Conservation (phyloP, 129 eudicot species). For the Kitagawia praeruptora region DNA sequence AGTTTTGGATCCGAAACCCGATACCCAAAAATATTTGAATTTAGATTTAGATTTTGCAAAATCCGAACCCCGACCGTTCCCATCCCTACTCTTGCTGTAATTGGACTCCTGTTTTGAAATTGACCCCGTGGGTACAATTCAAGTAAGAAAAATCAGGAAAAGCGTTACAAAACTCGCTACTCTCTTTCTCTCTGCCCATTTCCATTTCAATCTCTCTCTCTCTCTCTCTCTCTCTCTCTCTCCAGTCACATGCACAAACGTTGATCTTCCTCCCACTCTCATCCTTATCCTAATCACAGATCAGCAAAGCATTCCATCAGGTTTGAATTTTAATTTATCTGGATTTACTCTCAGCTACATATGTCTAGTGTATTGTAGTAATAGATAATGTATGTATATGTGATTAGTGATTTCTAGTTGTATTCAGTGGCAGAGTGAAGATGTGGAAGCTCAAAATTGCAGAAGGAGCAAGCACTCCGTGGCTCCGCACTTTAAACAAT, state of each 20-base stretch:
- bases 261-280: neutral
- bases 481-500: conserved; percentile 61
- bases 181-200: neutral
- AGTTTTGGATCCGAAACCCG: no score
- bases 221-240: neutral
- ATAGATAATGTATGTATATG: neutral
- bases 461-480: conserved; percentile 56
- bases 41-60: no score
- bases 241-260: neutral
- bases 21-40: no score
- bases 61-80: no score
- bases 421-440: conserved; percentile 10
- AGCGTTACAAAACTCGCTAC: neutral
- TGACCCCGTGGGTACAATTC: no score
- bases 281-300: neutral
- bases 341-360: neutral
- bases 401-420: neutral
- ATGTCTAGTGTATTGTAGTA: neutral
- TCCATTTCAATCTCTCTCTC: neutral
- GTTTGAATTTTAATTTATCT: neutral
- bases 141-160: neutral
- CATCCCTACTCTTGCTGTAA: no score
- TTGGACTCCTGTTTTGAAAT: no score
- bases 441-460: conserved; percentile 84
- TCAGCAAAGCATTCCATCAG: neutral